Percentiles rank a stretch among this genome's conserved stretches.
These are phyloP conservation scores for Claviceps cyperi DNA, from an alignment of 2,329 filamentous ascomycete species.

Conservation along the genomic window DNA sequence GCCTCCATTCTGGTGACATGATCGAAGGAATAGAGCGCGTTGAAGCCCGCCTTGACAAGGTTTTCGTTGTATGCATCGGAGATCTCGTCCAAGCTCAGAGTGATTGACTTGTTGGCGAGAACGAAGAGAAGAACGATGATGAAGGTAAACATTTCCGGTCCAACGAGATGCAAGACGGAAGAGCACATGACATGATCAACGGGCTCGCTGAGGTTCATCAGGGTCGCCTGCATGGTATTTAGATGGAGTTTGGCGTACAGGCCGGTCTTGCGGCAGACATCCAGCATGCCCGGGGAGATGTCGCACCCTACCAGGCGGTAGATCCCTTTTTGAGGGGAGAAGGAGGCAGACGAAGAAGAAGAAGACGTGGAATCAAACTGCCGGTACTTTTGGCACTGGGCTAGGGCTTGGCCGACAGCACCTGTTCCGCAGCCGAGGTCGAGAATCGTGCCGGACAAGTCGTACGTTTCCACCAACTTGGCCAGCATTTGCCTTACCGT, in stretches of 20 bases:
- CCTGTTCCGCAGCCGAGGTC: constrained; percentile 1
- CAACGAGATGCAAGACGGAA: neutral
- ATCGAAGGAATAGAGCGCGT: neutral
- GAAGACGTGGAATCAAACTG: neutral
- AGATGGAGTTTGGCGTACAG: neutral
- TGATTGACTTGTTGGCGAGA: neutral
- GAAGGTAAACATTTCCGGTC: neutral
- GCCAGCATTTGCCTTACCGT: neutral
- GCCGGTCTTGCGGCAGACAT: neutral
- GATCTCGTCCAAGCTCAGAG: neutral
- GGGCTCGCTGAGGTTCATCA: neutral
- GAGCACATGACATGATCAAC: neutral
- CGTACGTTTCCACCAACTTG: neutral
- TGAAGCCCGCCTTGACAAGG: neutral
- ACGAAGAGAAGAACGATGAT: neutral
- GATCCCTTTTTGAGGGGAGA: neutral
- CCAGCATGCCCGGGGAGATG: neutral
- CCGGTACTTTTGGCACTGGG: neutral
- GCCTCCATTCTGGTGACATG: neutral
- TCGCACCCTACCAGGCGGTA: neutral
- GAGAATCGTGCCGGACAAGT: neutral
- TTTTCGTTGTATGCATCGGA: neutral
- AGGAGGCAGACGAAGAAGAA: too few relatives aligned
- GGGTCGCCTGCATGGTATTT: neutral
- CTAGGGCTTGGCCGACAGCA: neutral